A percentile compares a stretch with the other conserved stretches of the same genome.
Conservation (phyloP, 768 basidiomycete species). For the Leccinum imitatum region DNA sequence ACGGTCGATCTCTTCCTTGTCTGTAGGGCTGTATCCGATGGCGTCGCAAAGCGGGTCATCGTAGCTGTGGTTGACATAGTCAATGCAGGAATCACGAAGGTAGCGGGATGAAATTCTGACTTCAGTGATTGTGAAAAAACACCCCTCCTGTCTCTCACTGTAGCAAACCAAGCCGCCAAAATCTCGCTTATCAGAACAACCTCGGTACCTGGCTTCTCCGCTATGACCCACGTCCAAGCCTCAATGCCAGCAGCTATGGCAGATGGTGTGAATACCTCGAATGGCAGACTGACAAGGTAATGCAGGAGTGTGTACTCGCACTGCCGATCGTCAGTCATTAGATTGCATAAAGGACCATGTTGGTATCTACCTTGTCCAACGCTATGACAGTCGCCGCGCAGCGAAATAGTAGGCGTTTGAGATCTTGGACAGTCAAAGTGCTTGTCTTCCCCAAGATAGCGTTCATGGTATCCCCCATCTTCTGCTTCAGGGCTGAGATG, state of each 20-base stretch:
- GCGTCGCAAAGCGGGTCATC: constrained; percentile 86
- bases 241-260: constrained; percentile 87
- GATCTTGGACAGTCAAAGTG: constrained; percentile 73
- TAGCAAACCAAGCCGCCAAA: constrained; percentile 81
- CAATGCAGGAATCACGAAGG: not conserved
- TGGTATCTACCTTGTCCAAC: constrained; percentile 49
- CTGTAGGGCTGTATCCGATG: constrained; percentile 86
- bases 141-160: constrained; percentile 74
- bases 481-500: constrained; percentile 61
- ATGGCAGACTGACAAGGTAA: constrained; percentile 84
- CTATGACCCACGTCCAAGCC: constrained; percentile 95
- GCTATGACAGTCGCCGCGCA: constrained; percentile 82
- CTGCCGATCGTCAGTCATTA: constrained; percentile 40
- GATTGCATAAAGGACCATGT: not conserved
- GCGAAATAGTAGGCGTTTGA: constrained; percentile 83
- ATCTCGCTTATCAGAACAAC: constrained; percentile 84
- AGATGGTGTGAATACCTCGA: constrained; percentile 84
- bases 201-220: constrained; percentile 80
- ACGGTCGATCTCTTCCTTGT: constrained; percentile 80
- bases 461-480: constrained; percentile 63
- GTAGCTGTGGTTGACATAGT: constrained; percentile 52
- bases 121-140: constrained; percentile 81
- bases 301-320: constrained; percentile 84
- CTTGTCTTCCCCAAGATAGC: constrained; percentile 73
- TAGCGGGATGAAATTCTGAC: constrained; percentile 45